Percentiles rank a stretch among this genome's conserved stretches.
Evolutionary conservation across 257 asterid species (phyloP).

Genomic region (Knoxia roxburghii): DNA sequence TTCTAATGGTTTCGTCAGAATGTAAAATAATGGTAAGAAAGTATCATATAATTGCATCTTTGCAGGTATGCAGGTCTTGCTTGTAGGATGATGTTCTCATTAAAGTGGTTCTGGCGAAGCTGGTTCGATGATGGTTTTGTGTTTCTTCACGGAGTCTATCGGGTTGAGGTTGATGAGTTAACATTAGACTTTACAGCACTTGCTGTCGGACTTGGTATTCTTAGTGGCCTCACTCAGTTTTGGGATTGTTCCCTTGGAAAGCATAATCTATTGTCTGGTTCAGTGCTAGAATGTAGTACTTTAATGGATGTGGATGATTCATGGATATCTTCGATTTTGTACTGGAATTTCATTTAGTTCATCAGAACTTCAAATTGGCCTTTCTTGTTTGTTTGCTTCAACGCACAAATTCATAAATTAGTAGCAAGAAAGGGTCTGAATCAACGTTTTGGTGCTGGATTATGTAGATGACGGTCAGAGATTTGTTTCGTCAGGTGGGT

Average conservation of each 20-base stretch:
- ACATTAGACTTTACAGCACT: conserved; percentile 15
- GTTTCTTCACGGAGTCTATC: conserved; percentile 20
- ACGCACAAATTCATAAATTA: too few species aligned
- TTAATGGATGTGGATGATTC: conserved; percentile 20
- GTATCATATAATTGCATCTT: conserved; percentile 62
- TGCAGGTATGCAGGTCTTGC: conserved; percentile 95
- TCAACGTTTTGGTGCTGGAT: too few species aligned
- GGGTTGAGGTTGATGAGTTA: conserved; percentile 31
- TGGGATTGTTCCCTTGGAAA: background rate
- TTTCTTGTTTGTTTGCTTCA: background rate
- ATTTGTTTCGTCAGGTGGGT: too few species aligned
- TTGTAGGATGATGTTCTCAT: conserved; percentile 41
- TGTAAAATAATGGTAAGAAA: conserved; percentile 45
- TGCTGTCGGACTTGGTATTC: conserved; percentile 3
- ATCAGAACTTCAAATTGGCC: background rate
- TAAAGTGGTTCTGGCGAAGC: conserved; percentile 47
- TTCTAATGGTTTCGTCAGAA: conserved; percentile 45
- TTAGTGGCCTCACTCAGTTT: background rate
- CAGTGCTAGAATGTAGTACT: conserved; percentile 3
- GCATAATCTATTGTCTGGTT: background rate
- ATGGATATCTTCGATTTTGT: conserved; percentile 1
- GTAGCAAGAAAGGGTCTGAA: too few species aligned
- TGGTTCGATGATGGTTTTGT: conserved; percentile 38
- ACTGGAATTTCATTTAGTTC: conserved; percentile 16
- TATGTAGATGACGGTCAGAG: too few species aligned